phyloP scores from a whole-genome alignment of 495 filamentous ascomycete species.

The Pseudoneurospora amorphoporcata region DNA sequence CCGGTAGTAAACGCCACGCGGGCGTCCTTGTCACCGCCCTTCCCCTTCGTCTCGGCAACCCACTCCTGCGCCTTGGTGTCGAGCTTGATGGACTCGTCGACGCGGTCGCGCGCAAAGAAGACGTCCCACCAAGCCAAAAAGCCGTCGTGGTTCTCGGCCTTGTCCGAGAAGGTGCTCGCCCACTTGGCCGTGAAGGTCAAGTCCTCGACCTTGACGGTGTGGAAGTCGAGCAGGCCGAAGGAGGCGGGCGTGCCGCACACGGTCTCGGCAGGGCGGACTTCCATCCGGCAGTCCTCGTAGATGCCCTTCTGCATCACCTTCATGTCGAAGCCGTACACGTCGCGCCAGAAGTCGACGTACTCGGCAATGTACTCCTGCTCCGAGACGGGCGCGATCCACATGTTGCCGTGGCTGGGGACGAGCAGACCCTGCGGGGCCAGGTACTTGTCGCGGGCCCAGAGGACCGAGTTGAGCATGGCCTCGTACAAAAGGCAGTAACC shows the following conservation, averaged over 20 bases:
- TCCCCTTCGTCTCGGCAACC: conserved; percentile 20
- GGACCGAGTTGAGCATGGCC: conserved; percentile 93
- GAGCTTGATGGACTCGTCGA: conserved; percentile 6
- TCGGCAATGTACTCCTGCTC: conserved; percentile 86
- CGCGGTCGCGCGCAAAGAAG: conserved; percentile 50
- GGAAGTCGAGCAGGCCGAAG: conserved; percentile 68
- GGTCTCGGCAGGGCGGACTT: conserved; percentile 66
- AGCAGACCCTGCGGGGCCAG: conserved; percentile 71
- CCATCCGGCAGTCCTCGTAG: conserved; percentile 74
- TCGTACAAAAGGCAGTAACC: conserved; percentile 98
- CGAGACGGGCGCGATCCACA: conserved; percentile 81
- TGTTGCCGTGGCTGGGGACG: conserved; percentile 81
- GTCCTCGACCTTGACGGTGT: conserved; percentile 62
- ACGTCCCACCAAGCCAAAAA: conserved; percentile 75
- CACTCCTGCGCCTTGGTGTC: conserved; percentile 24
- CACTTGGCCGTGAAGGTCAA: conserved; percentile 67
- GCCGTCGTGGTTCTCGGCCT: conserved; percentile 54
- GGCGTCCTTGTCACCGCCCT: conserved; percentile 21
- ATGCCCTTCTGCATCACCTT: conserved; percentile 76
- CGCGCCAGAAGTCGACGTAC: conserved; percentile 91
- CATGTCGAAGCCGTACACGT: conserved; percentile 97
- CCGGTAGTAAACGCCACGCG: conserved; percentile 66
- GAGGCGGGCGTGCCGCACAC: conserved; percentile 69
- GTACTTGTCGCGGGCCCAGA: conserved; percentile 89
- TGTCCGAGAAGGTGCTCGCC: conserved; percentile 25